Conservation (phyloP, 2,329 filamentous ascomycete species). For the Nothophaeocryptopus gaeumannii region DNA sequence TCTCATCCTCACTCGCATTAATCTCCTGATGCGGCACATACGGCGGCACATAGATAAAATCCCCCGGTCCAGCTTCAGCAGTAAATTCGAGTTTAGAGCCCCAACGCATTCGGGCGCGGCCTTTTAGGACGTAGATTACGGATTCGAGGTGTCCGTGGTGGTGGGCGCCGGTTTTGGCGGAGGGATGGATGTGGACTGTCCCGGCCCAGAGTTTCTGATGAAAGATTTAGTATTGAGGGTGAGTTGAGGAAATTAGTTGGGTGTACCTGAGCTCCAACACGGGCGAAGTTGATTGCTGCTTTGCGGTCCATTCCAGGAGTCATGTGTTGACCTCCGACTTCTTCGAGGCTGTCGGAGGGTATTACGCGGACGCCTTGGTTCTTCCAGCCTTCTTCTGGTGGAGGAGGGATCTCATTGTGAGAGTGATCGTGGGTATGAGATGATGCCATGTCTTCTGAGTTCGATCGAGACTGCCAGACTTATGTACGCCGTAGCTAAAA, state of each 20-base stretch:
- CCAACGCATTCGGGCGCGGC: conserved; percentile 47
- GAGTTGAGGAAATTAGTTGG: too few species aligned
- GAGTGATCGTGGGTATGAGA: conserved; percentile 14
- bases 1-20: conserved; percentile 43
- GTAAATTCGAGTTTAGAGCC: conserved; percentile 46
- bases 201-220: conserved; percentile 45
- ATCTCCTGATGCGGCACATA: conserved; percentile 46
- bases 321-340: conserved; percentile 35
- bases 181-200: conserved; percentile 44
- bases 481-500: too few species aligned
- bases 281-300: conserved; percentile 46
- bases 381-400: conserved; percentile 39
- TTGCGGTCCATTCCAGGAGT: conserved; percentile 46
- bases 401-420: conserved; percentile 15
- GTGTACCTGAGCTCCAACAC: conserved; percentile 45
- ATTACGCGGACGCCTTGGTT: conserved; percentile 44
- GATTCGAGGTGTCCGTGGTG: conserved; percentile 47
- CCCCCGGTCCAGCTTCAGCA: conserved; percentile 46
- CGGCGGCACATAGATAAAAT: conserved; percentile 49
- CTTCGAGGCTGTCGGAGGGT: conserved; percentile 41
- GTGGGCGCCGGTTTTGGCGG: conserved; percentile 47
- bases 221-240: too few species aligned
- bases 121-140: conserved; percentile 48
- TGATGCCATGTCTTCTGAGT: too few species aligned
- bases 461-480: too few species aligned